phyloP scores from a whole-genome alignment of 2,329 filamentous ascomycete genomes.

The Aspergillus oerlinghausenensis region DNA sequence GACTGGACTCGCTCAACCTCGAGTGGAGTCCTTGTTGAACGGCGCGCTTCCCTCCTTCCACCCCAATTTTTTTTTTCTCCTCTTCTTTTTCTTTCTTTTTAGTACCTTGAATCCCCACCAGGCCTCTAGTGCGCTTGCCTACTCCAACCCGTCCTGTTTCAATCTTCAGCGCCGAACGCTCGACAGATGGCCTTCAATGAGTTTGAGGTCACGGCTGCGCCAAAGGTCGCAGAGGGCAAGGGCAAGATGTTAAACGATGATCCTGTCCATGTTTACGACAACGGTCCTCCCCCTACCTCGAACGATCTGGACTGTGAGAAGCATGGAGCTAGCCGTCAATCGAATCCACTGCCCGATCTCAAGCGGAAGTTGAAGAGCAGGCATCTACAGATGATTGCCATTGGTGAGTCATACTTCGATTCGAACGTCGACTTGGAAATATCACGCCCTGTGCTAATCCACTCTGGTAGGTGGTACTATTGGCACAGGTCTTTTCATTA shows the following conservation, averaged over 20 bases:
- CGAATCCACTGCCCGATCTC: slow-evolving; percentile 61
- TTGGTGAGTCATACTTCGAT: slow-evolving; percentile 60
- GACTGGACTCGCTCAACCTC: background rate
- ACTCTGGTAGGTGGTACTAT: slow-evolving; percentile 54
- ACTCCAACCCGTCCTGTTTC: background rate
- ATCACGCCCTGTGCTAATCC: slow-evolving; percentile 37
- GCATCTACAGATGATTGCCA: slow-evolving; percentile 98
- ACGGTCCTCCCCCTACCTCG: slow-evolving; percentile 7
- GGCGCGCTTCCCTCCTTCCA: background rate
- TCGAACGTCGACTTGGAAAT: background rate
- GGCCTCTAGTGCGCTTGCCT: background rate
- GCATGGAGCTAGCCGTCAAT: slow-evolving; percentile 35
- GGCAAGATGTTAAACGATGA: slow-evolving; percentile 21
- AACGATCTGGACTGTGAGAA: slow-evolving; percentile 36
- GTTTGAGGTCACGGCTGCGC: slow-evolving; percentile 12
- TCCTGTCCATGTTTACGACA: slow-evolving; percentile 19
- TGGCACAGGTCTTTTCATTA: slow-evolving; percentile 69
- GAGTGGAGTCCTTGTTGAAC: background rate
- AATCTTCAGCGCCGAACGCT: slow-evolving; percentile 7
- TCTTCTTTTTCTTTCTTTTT: background rate
- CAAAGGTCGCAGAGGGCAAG: slow-evolving; percentile 19
- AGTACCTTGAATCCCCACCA: background rate
- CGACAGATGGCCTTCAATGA: slow-evolving; percentile 20
- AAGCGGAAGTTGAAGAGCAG: slow-evolving; percentile 75
- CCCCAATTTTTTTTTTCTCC: slow-evolving; percentile 2